phyloP scores from a whole-genome alignment of 805 yeast genomes.

The Starmera dryadoides region DNA sequence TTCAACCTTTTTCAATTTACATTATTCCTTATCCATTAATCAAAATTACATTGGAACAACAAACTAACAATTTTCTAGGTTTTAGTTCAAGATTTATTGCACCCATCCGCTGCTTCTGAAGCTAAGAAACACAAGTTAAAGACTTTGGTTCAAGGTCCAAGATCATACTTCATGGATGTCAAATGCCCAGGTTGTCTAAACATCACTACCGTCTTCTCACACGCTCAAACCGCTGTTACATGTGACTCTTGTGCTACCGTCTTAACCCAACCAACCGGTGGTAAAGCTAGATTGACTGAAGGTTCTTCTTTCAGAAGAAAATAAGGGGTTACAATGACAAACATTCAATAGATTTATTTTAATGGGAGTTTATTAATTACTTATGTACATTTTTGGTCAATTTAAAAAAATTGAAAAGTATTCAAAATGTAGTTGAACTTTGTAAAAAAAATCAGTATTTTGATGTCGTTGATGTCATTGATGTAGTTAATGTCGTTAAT shows the following conservation, averaged over 20 bases:
- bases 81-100: constrained; percentile 97
- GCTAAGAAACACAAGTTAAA: constrained; percentile 95
- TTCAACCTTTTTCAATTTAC: too few species aligned
- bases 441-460: too few species aligned
- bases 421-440: neutral
- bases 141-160: constrained; percentile 95
- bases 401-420: too few species aligned
- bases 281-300: constrained; percentile 99
- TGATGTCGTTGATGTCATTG: neutral
- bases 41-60: too few species aligned
- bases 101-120: constrained; percentile 97
- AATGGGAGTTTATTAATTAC: neutral
- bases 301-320: constrained; percentile 99
- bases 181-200: constrained; percentile 99
- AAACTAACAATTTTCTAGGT: constrained; percentile 56
- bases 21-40: too few species aligned
- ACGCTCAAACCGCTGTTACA: constrained; percentile 99
- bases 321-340: constrained; percentile 36
- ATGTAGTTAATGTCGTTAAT: neutral
- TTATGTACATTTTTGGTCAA: neutral
- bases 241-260: constrained; percentile 99
- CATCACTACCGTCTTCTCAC: constrained; percentile 99
- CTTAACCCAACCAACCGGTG: constrained; percentile 99
- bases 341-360: neutral
- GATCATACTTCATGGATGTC: constrained; percentile 99